Evolutionary conservation across 2,329 filamentous ascomycete genomes (phyloP).

Genomic region (Diaporthe aspalathi): DNA sequence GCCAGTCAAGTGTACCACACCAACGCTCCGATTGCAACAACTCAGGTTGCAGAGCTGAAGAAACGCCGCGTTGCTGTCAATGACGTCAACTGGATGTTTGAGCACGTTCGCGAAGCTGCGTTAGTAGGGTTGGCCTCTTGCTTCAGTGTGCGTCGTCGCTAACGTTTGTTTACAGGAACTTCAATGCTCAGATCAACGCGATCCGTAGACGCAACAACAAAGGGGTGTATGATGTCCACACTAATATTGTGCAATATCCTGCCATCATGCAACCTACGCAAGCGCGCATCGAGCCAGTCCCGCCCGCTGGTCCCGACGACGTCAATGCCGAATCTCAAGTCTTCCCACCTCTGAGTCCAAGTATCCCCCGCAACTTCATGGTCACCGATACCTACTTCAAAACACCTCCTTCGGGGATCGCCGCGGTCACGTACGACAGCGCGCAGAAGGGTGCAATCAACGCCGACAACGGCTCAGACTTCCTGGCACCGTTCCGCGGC

Average conservation of each 20-base stretch:
- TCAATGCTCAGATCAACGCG: slow-evolving; percentile 80
- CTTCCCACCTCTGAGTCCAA: slow-evolving; percentile 62
- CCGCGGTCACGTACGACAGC: slow-evolving; percentile 57
- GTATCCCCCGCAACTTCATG: slow-evolving; percentile 66
- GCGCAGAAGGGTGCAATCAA: slow-evolving; percentile 51
- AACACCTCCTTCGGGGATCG: slow-evolving; percentile 60
- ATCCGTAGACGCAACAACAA: slow-evolving; percentile 75
- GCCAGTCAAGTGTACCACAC: slow-evolving; percentile 96
- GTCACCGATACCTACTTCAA: slow-evolving; percentile 67
- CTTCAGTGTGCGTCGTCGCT: slow-evolving; percentile 27
- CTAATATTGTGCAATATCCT: slow-evolving; percentile 90
- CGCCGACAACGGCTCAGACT: slow-evolving; percentile 53
- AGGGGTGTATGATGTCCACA: slow-evolving; percentile 93
- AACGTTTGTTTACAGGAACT: slow-evolving; percentile 68
- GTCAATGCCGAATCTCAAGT: slow-evolving; percentile 46
- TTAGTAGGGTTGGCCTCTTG: slow-evolving; percentile 57
- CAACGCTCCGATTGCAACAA: slow-evolving; percentile 79
- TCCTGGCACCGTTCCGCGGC: slow-evolving; percentile 67
- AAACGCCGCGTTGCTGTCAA: slow-evolving; percentile 89
- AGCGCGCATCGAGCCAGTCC: slow-evolving; percentile 81
- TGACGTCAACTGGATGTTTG: slow-evolving; percentile 94
- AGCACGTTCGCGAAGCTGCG: slow-evolving; percentile 93
- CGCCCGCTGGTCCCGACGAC: slow-evolving; percentile 53
- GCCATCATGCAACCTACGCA: slow-evolving; percentile 90
- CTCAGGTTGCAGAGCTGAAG: slow-evolving; percentile 77